Base-by-base conservation (phyloP, 176 grass and related monocot species). In the Secale cereale region DNA sequence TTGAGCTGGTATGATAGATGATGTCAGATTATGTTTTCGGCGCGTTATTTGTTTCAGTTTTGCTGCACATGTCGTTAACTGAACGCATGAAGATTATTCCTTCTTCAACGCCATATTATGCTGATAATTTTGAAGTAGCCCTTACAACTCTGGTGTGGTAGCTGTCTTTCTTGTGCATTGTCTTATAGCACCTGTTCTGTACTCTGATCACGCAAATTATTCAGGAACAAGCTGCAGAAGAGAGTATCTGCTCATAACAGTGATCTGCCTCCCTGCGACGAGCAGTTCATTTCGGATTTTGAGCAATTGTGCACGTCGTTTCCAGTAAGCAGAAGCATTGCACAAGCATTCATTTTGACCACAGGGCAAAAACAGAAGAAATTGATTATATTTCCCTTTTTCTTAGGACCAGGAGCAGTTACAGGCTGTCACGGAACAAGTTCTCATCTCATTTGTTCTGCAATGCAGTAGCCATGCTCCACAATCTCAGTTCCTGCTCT, bases 141-240 rank as follows among this genome's bases (percentile, higher is more conserved):
- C 25, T 22, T 11, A 23, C 33, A 56, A 82, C 11, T 65, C 41
- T 74, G 14, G 14, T 31, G 28, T 74, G 7, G 25, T 59, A 35
- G 33, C 83, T 83, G 22, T 33, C 7, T 57, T 8, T 69, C 39
- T 39, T 81, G 43, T 37, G 74, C 27, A 28, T 73, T 82, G 65
- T 35, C 26, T 35, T 71, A 22, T 82, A 25, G 61, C 32, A 78
- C 81, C 15, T 79, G 56, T 66, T 16, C 8, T 81, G 56, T 77
- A 74, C 29, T 68, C 60, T 57, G 32, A 72, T 25, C 40, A 80
- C 13, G 5, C 6, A 25, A 35, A 81, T 90, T 87, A 79, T 82
- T 79, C 92, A 99, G 97, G 87, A 99, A 95, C 79, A 99, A 99
- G 86, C 59, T 92, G 70, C 97, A 94, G 87, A 99, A 96, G 86